Conservation (phyloP, 306 rosid species). For the Delonix regia region DNA sequence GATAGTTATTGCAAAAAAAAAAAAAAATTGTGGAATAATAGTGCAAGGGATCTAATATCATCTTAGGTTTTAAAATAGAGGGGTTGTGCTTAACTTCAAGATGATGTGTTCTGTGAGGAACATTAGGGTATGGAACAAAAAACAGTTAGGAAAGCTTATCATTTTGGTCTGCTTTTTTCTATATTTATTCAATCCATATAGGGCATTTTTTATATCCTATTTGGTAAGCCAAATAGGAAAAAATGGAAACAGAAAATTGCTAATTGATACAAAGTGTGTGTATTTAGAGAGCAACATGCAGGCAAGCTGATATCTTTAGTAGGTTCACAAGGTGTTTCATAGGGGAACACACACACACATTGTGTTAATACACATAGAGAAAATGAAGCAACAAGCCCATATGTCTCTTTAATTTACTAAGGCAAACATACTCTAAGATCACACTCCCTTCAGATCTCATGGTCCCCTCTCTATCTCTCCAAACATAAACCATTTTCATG, state of each 20-base stretch:
- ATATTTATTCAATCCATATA: constrained; percentile 13
- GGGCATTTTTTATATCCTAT: background rate
- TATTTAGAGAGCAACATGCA: background rate
- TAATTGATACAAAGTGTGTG: background rate
- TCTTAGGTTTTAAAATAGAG: too few species aligned
- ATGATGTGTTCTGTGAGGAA: constrained; percentile 2
- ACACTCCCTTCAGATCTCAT: constrained; percentile 26
- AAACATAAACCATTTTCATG: constrained; percentile 30
- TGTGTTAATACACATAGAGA: background rate
- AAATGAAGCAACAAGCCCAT: constrained; percentile 41
- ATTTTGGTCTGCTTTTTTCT: background rate
- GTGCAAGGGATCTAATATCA: too few species aligned
- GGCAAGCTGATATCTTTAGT: constrained; percentile 30
- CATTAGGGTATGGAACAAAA: constrained; percentile 9
- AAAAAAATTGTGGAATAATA: too few species aligned
- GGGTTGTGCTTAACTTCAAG: background rate
- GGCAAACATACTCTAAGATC: constrained; percentile 35
- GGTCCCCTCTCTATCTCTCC: constrained; percentile 28
- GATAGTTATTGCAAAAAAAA: too few species aligned
- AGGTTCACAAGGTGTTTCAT: constrained; percentile 28
- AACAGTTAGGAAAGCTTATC: background rate
- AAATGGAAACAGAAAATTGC: constrained; percentile 15
- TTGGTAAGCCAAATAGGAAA: constrained; percentile 19
- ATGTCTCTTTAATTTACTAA: constrained; percentile 36
- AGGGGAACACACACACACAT: constrained; percentile 32